Conservation (phyloP, 495 filamentous ascomycete species). For the Lasiosphaeriaceae sp. region DNA sequence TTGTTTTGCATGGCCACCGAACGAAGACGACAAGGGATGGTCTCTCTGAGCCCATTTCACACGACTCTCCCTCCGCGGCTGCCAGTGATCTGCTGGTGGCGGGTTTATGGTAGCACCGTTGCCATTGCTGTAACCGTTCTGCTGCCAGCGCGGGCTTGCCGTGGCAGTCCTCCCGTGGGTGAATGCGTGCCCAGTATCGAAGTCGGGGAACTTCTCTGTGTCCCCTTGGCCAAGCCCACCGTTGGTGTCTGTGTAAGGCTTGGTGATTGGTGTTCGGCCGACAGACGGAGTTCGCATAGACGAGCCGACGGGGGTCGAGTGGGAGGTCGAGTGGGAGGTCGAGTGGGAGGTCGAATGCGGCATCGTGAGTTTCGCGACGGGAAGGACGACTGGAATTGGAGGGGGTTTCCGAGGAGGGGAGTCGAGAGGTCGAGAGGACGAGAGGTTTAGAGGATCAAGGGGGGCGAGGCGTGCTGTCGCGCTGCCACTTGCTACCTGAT, state of each 20-base stretch:
- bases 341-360: conserved; percentile 29
- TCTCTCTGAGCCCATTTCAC: conserved; percentile 44
- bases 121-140: conserved; percentile 32
- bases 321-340: conserved; percentile 24
- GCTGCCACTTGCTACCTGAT: background rate
- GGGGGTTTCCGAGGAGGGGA: background rate
- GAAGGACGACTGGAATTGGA: background rate
- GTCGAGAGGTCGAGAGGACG: background rate
- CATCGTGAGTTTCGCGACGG: background rate
- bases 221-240: conserved; percentile 27
- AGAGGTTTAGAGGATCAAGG: background rate
- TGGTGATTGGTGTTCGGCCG: conserved; percentile 22
- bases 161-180: conserved; percentile 26
- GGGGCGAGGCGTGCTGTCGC: background rate
- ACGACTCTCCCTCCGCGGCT: conserved; percentile 46
- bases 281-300: conserved; percentile 30
- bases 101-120: conserved; percentile 12
- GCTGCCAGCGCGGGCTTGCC: conserved; percentile 30
- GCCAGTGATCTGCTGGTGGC: conserved; percentile 41
- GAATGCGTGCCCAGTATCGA: conserved; percentile 36
- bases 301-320: conserved; percentile 21
- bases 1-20: conserved; percentile 59
- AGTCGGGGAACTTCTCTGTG: conserved; percentile 54
- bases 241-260: conserved; percentile 30
- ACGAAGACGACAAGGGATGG: conserved; percentile 6